phyloP scores from a whole-genome alignment of 2,329 filamentous ascomycete species.

The Monosporascus sp. region DNA sequence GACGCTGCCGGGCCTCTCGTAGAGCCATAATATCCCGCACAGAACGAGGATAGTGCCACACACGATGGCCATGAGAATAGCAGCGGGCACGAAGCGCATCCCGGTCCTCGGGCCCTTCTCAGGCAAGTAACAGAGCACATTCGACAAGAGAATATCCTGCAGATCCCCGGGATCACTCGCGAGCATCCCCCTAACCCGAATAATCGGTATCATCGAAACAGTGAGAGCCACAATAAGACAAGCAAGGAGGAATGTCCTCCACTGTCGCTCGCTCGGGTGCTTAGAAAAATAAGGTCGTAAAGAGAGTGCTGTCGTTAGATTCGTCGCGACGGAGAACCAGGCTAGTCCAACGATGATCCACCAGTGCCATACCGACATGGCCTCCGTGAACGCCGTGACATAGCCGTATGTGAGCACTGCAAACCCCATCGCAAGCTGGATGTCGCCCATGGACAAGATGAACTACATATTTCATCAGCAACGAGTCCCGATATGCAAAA shows the following conservation, averaged over 20 bases:
- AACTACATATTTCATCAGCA: constrained; percentile 11
- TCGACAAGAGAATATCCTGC: constrained; percentile 9
- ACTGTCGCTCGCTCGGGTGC: constrained; percentile 14
- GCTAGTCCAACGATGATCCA: constrained; percentile 19
- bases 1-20: constrained; percentile 11
- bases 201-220: constrained; percentile 20
- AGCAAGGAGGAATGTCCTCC: constrained; percentile 14
- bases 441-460: constrained; percentile 16
- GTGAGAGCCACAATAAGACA: constrained; percentile 13
- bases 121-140: constrained; percentile 19
- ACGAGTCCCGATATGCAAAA: neutral
- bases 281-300: constrained; percentile 15
- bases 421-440: constrained; percentile 19
- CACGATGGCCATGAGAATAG: constrained; percentile 9
- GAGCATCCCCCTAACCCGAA: constrained; percentile 14
- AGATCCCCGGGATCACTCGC: constrained; percentile 10
- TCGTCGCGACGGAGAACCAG: constrained; percentile 21
- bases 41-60: constrained; percentile 4
- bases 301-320: constrained; percentile 16
- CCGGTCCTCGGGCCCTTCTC: constrained; percentile 9
- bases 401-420: constrained; percentile 18
- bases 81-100: constrained; percentile 7
- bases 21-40: constrained; percentile 11
- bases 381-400: constrained; percentile 10
- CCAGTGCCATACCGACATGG: constrained; percentile 19